Conservation (phyloP, 257 asterid species). For the Jaltomata sinuosa region DNA sequence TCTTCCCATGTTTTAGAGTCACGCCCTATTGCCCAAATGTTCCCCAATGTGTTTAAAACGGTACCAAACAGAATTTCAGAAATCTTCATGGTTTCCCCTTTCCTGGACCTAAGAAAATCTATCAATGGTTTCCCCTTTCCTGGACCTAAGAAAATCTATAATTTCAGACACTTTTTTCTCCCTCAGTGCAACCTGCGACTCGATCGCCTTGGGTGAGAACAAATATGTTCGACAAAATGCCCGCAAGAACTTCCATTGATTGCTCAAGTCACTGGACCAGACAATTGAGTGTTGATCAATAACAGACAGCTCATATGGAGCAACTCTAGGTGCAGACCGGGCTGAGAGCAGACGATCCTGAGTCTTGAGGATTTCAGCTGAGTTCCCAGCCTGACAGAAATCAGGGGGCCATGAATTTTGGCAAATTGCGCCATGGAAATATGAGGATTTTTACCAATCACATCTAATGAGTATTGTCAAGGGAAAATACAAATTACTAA, state of each 20-base stretch:
- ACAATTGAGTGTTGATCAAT: constrained; percentile 10
- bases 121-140: too few relatives aligned
- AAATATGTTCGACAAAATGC: constrained; percentile 18
- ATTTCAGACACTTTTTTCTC: too few relatives aligned
- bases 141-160: too few relatives aligned
- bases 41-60: too few relatives aligned
- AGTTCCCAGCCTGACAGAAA: constrained; percentile 22
- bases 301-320: constrained; percentile 1
- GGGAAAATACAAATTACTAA: too few relatives aligned
- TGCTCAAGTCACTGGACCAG: constrained; percentile 17
- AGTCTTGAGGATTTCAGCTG: constrained; percentile 24
- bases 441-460: constrained; percentile 6
- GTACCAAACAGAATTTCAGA: too few relatives aligned
- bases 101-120: too few relatives aligned
- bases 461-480: too few relatives aligned
- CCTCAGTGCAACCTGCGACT: constrained; percentile 7
- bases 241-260: constrained; percentile 16
- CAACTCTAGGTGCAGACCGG: constrained; percentile 10
- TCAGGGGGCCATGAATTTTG: constrained; percentile 27
- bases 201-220: constrained; percentile 20
- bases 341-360: constrained; percentile 22
- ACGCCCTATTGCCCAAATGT: too few relatives aligned
- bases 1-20: too few relatives aligned
- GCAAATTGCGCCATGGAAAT: constrained; percentile 20
- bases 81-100: too few relatives aligned